Evolutionary conservation across 495 filamentous ascomycete genomes (phyloP), one percentile per base, ranked within the genome.

Genomic region (Venustampulla echinocandica): DNA sequence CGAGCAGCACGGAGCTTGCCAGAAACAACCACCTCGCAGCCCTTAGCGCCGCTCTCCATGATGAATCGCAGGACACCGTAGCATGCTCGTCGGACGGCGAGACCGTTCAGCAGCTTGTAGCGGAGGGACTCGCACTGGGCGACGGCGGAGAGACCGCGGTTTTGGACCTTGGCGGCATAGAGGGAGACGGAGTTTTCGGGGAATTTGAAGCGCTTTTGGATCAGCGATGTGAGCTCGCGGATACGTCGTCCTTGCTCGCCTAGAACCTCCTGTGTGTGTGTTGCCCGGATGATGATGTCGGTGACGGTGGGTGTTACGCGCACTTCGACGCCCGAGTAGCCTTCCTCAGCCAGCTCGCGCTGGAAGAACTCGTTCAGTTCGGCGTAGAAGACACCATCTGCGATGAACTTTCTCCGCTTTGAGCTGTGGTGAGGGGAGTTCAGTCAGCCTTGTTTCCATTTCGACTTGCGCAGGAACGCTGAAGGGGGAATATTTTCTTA

Each of bases 321-420:
- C 71, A 98, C 93, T 76, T 98, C 93, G 64, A 98, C 92, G 64
- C 92, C 92, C 25, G 93, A 97, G 78, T 98, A 98, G 58, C 92
- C 92, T 79, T 98, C 93, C 80, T 98, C 90, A 67, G 90, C 90
- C 66, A 98, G 78, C 76, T 98, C 92, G 69, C 93, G 90, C 79
- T 96, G 93, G 88, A 98, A 98, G 85, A 98, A 98, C 77, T 98
- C 92, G 84, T 97, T 98, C 71, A 97, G 74, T 75, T 98, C 92
- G 75, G 93, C 93, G 71, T 96, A 98, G 85, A 97, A 98, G 68
- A 97, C 93, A 76, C 92, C 93, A 71, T 97, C 93, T 64, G 93
- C 93, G 70, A 97, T 90, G 80, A 98, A 98, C 85, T 98, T 98
- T 75, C 92, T 84, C 67, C 88, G 82, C 85, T 98, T 98, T 65